Evolutionary conservation across 306 rosid species (phyloP).

Genomic region (Trifolium repens): DNA sequence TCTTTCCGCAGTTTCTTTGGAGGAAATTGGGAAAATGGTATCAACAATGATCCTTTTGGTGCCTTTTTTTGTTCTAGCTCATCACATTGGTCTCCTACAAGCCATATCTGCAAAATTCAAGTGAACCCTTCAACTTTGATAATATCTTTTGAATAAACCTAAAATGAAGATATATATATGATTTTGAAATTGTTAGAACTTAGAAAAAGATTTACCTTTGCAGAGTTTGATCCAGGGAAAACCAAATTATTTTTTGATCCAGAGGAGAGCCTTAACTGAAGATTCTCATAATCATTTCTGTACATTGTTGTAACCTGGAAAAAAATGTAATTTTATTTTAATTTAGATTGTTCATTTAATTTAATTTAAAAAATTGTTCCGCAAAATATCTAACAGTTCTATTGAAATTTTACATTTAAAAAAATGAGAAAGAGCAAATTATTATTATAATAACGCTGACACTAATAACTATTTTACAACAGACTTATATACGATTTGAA

Average conservation of each 20-base stretch:
- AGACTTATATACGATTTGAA: too few relatives aligned
- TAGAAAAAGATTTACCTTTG: conserved; percentile 47
- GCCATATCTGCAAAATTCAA: conserved; percentile 59
- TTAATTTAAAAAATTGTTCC: not conserved
- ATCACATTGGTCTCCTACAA: conserved; percentile 63
- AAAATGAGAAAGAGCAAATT: not conserved
- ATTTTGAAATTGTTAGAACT: not conserved
- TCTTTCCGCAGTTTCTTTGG: conserved; percentile 68
- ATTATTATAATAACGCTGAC: too few relatives aligned
- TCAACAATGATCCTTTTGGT: conserved; percentile 69
- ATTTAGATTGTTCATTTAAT: not conserved
- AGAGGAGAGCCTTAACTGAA: conserved; percentile 43
- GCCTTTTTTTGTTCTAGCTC: conserved; percentile 69
- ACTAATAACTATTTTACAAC: too few relatives aligned
- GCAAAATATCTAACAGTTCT: not conserved
- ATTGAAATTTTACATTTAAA: not conserved
- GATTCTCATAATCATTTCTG: conserved; percentile 52
- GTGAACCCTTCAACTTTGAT: not conserved
- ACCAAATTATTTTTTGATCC: conserved; percentile 45
- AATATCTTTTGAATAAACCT: not conserved
- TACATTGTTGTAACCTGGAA: conserved; percentile 51
- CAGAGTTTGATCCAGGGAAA: conserved; percentile 44
- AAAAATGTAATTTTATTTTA: not conserved
- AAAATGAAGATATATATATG: not conserved
- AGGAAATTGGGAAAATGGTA: conserved; percentile 79